A percentile compares a stretch with the other conserved stretches of the same genome.
phyloP scores from a whole-genome alignment of 768 basidiomycete genomes.

The Mycena sanguinolenta region DNA sequence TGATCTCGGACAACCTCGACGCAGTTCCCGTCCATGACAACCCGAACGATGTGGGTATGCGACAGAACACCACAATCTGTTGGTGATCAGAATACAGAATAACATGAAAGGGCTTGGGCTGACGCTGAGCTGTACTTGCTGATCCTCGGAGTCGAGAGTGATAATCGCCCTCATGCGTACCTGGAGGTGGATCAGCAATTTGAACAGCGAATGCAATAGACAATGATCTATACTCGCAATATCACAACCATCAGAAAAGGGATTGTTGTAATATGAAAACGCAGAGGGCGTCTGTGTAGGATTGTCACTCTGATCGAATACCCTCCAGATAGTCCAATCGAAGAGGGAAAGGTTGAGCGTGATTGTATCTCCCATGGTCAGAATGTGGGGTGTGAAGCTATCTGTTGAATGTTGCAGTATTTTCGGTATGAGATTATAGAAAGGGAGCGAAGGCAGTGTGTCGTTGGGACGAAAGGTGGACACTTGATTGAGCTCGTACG shows the following conservation, averaged over 20 bases:
- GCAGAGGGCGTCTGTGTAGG: not conserved
- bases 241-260: slow-evolving; percentile 10
- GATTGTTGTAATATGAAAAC: slow-evolving; percentile 11
- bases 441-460: not conserved
- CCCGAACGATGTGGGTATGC: too few species aligned
- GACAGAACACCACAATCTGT: too few species aligned
- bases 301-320: not conserved
- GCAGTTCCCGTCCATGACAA: too few species aligned
- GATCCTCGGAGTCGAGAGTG: too few species aligned
- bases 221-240: too few species aligned
- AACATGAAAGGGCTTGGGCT: too few species aligned
- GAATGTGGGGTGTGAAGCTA: not conserved
- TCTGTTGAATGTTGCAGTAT: not conserved
- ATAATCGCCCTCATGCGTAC: not conserved
- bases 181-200: not conserved
- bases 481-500: not conserved
- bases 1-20: too few species aligned
- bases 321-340: not conserved
- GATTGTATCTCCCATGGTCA: not conserved
- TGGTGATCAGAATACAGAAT: too few species aligned
- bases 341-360: not conserved
- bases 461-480: not conserved
- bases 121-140: too few species aligned
- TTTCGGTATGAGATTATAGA: not conserved
- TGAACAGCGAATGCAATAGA: not conserved